A percentile compares a stretch with the other conserved stretches of the same genome.
These are phyloP conservation scores for Solanum hybrid DNA, from an alignment of 305 asterid species.

Conservation along the genomic window DNA sequence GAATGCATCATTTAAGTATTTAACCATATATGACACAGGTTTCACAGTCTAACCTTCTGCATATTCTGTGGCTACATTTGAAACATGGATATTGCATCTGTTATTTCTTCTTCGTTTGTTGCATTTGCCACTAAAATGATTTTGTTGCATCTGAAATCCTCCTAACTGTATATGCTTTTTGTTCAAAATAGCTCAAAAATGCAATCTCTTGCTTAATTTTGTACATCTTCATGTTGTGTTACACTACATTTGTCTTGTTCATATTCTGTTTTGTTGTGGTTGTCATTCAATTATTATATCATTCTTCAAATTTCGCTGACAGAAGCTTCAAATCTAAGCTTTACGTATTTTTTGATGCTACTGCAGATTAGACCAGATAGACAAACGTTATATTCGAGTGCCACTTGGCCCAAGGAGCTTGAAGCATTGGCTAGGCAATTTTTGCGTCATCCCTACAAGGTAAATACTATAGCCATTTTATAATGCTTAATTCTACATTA, in stretches of 20 bases:
- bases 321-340: not conserved
- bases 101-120: not conserved
- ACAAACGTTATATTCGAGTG: slow-evolving; percentile 93
- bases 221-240: not conserved
- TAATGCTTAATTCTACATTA: too few species aligned
- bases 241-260: not conserved
- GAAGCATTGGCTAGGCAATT: too few species aligned
- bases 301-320: not conserved
- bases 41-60: not conserved
- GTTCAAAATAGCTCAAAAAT: not conserved
- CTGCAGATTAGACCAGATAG: slow-evolving; percentile 87
- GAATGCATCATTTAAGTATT: not conserved
- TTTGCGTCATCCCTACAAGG: too few species aligned
- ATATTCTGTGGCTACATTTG: not conserved
- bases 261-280: not conserved
- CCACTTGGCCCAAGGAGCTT: slow-evolving; percentile 65
- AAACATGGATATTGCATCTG: not conserved
- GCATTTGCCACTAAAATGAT: not conserved
- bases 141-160: not conserved
- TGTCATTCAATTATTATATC: not conserved
- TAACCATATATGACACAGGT: not conserved
- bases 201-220: not conserved
- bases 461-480: too few species aligned
- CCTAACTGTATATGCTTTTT: not conserved
- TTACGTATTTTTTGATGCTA: not conserved